Conservation (phyloP, 176 grass and related monocot species). For the Ampelocalamus luodianensis region DNA sequence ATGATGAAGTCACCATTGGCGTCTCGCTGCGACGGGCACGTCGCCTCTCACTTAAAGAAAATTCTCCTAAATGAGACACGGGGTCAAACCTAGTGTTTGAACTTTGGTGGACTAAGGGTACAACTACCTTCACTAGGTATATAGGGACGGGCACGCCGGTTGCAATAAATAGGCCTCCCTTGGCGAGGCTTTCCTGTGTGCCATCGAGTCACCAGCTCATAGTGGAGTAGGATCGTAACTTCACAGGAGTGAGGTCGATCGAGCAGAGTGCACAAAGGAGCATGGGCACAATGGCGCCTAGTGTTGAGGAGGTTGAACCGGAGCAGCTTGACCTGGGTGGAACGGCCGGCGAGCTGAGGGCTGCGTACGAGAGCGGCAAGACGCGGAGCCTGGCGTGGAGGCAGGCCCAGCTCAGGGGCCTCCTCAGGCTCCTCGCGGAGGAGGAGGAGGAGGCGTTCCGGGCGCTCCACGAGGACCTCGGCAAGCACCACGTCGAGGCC, state of each 20-base stretch:
- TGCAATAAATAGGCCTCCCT: slow-evolving; percentile 45
- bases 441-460: slow-evolving; percentile 60
- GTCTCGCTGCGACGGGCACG: too few species aligned
- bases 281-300: neutral
- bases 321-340: slow-evolving; percentile 31
- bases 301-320: slow-evolving; percentile 10
- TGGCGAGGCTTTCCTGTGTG: too few species aligned
- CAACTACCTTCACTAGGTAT: too few species aligned
- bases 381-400: slow-evolving; percentile 77
- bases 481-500: slow-evolving; percentile 82
- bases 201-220: neutral
- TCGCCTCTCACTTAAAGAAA: too few species aligned
- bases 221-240: neutral
- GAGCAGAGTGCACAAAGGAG: neutral
- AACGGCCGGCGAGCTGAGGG: slow-evolving; percentile 50
- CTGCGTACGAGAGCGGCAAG: slow-evolving; percentile 57
- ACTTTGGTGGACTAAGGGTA: too few species aligned
- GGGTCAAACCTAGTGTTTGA: too few species aligned
- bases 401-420: slow-evolving; percentile 63
- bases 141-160: neutral
- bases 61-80: too few species aligned
- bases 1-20: too few species aligned
- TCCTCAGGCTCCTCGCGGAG: slow-evolving; percentile 67
- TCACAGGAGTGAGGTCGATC: neutral
- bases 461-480: slow-evolving; percentile 74